phyloP scores from a whole-genome alignment of 495 filamentous ascomycete genomes.

The Hyaloscypha finlandica region DNA sequence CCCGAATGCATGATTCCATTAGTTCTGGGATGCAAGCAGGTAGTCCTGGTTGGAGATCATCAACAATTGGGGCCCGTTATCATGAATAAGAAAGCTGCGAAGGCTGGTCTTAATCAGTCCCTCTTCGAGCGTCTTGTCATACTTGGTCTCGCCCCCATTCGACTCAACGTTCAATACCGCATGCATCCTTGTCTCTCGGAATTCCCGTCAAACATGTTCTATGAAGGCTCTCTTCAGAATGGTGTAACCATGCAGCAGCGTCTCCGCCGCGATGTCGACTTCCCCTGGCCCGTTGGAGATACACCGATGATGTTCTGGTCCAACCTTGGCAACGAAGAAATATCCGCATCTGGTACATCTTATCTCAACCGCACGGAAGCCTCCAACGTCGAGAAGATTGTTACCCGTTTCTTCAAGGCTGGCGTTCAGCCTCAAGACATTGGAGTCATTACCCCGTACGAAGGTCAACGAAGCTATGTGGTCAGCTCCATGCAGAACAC shows the following conservation, averaged over 20 bases:
- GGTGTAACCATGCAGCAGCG: conserved; percentile 89
- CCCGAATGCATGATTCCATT: conserved; percentile 99
- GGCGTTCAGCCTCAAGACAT: conserved; percentile 90
- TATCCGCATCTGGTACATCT: conserved; percentile 94
- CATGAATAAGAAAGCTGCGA: conserved; percentile 99
- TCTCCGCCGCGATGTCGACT: conserved; percentile 91
- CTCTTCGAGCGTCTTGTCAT: conserved; percentile 97
- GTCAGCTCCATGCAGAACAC: conserved; percentile 98
- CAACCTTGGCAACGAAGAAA: conserved; percentile 96
- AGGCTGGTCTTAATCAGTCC: conserved; percentile 95
- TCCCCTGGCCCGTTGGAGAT: conserved; percentile 94
- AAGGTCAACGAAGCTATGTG: conserved; percentile 97
- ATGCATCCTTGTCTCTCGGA: conserved; percentile 99
- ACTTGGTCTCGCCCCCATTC: conserved; percentile 87
- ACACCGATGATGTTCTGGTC: conserved; percentile 99
- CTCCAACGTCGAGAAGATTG: conserved; percentile 95
- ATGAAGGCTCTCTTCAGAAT: conserved; percentile 96
- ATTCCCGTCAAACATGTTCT: conserved; percentile 99
- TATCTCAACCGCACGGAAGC: conserved; percentile 98
- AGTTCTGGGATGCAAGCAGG: conserved; percentile 96
- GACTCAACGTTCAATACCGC: conserved; percentile 96
- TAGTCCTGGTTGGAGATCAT: conserved; percentile 96
- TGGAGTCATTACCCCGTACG: conserved; percentile 98
- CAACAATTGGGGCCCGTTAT: conserved; percentile 98
- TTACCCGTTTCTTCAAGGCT: conserved; percentile 99